Conservation (phyloP, 257 asterid genomes). For the Euphrasia confusa region DNA sequence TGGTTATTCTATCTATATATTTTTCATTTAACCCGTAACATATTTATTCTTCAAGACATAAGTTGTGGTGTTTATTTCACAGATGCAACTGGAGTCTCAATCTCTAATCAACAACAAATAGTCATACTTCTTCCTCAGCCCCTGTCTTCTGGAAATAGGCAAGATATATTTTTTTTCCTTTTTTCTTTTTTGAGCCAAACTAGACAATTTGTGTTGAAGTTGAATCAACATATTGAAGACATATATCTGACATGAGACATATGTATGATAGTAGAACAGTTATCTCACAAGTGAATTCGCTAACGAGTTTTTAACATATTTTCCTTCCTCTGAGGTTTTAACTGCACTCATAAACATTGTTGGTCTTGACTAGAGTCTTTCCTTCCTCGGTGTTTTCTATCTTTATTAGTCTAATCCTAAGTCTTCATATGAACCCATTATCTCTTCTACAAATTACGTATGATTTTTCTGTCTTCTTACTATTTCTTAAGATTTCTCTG, state of each 20-base stretch:
- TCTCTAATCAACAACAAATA: constrained; percentile 49
- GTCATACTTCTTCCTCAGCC: constrained; percentile 92
- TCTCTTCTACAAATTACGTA: neutral
- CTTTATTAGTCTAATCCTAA: constrained; percentile 9
- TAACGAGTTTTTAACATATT: constrained; percentile 1
- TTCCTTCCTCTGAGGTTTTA: constrained; percentile 2
- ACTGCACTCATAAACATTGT: neutral
- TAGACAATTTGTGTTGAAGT: constrained; percentile 1
- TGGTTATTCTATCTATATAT: constrained; percentile 5
- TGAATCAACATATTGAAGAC: constrained; percentile 1
- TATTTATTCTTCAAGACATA: constrained; percentile 13
- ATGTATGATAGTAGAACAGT: constrained; percentile 1
- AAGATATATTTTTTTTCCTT: constrained; percentile 36
- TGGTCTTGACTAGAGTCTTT: constrained; percentile 6
- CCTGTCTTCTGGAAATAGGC: constrained; percentile 78
- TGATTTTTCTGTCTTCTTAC: constrained; percentile 11
- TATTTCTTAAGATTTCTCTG: neutral
- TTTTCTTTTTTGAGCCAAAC: constrained; percentile 8
- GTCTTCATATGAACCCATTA: constrained; percentile 9
- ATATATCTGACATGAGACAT: neutral
- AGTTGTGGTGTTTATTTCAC: constrained; percentile 25
- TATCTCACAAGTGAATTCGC: constrained; percentile 11
- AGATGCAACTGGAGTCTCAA: constrained; percentile 55
- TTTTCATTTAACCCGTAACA: constrained; percentile 11
- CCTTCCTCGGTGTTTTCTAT: constrained; percentile 10